Evolutionary conservation across 306 rosid species (phyloP).

Genomic region (Cucurbita maxima): DNA sequence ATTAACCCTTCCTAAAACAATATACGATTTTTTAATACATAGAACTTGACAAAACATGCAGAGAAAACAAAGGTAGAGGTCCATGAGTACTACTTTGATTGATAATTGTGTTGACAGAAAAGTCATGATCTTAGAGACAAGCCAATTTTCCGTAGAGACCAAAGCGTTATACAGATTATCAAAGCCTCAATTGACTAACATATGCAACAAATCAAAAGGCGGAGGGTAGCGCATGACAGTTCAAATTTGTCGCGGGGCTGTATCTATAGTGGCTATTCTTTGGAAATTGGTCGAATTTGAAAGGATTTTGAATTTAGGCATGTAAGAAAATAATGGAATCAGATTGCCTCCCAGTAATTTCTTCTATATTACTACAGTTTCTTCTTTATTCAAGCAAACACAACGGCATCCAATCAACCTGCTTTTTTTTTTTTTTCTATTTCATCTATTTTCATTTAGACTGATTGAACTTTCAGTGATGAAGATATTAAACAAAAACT

Average conservation of each 20-base stretch:
- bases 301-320: not conserved
- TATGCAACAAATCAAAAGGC: not conserved
- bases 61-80: not conserved
- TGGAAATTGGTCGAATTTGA: not conserved
- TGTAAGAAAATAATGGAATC: too few relatives aligned
- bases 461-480: not conserved
- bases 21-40: not conserved
- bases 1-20: not conserved
- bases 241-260: not conserved
- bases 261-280: too few relatives aligned
- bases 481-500: not conserved
- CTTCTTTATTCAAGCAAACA: not conserved
- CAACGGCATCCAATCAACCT: not conserved
- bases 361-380: not conserved
- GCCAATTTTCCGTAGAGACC: not conserved
- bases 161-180: not conserved
- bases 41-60: not conserved
- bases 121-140: not conserved
- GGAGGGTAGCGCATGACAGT: not conserved
- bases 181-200: not conserved
- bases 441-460: too few relatives aligned
- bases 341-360: not conserved
- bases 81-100: not conserved
- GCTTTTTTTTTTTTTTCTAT: too few relatives aligned
- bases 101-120: not conserved